Evolutionary conservation across 1,139 yeast species (phyloP).

Genomic region (Diutina pseudorugosa): DNA sequence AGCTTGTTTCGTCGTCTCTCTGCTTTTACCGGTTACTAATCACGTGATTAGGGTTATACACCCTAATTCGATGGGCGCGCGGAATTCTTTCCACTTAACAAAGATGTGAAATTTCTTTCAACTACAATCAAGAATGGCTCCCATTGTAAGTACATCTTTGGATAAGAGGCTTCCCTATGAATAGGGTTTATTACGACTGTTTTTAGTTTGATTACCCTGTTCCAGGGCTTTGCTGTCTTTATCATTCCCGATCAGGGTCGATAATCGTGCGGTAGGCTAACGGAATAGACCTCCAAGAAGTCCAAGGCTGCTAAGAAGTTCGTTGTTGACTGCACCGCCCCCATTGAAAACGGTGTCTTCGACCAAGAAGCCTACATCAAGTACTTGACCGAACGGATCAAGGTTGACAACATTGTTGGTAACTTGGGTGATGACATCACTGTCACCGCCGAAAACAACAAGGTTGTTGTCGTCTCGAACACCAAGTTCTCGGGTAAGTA

Average conservation of each 20-base stretch:
- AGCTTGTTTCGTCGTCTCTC: too few relatives aligned
- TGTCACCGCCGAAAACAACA: conserved; percentile 73
- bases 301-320: conserved; percentile 75
- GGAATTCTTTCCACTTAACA: neutral
- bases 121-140: conserved; percentile 52
- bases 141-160: conserved; percentile 56
- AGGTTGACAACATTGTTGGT: conserved; percentile 94
- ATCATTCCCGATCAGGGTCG: conserved; percentile 15
- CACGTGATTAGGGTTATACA: neutral
- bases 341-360: conserved; percentile 94
- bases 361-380: conserved; percentile 97
- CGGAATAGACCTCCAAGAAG: conserved; percentile 66
- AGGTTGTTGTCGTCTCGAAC: conserved; percentile 81
- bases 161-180: conserved; percentile 13
- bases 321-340: conserved; percentile 94
- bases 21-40: too few relatives aligned
- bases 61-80: neutral
- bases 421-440: conserved; percentile 94
- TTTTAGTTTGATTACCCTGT: conserved; percentile 6
- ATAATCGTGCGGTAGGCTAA: conserved; percentile 54
- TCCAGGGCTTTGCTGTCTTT: conserved; percentile 46
- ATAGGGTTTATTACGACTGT: conserved; percentile 18
- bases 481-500: conserved; percentile 99
- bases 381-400: conserved; percentile 98
- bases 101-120: neutral